These are phyloP conservation scores for Corymbia citriodora DNA, from an alignment of 441 rosid species.

Conservation along the genomic window DNA sequence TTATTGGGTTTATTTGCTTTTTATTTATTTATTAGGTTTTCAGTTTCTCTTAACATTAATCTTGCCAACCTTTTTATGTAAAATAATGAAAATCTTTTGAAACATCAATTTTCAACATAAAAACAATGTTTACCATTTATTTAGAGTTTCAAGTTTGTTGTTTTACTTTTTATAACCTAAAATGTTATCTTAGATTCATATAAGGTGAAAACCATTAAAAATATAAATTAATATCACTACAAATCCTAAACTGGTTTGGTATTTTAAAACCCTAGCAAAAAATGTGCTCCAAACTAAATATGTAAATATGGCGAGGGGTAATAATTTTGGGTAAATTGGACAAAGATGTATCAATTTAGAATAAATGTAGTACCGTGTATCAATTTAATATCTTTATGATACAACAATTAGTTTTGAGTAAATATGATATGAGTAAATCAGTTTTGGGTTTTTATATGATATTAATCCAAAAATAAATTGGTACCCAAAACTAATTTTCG, in stretches of 20 bases:
- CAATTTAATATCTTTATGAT: too few species aligned
- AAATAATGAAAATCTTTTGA: background rate
- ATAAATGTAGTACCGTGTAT: too few species aligned
- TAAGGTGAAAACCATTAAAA: background rate
- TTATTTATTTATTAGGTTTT: background rate
- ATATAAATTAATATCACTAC: background rate
- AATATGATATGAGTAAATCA: accelerated
- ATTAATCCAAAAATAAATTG: too few species aligned
- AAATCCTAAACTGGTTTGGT: background rate
- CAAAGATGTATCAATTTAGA: too few species aligned
- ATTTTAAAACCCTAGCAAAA: too few species aligned
- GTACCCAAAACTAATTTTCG: background rate
- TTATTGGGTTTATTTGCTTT: background rate
- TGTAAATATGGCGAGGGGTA: background rate
- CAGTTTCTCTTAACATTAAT: background rate
- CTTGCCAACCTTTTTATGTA: background rate
- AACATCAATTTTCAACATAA: background rate
- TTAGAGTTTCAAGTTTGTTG: background rate
- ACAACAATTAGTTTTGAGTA: too few species aligned
- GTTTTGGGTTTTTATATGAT: too few species aligned
- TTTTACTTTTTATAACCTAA: background rate
- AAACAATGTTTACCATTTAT: background rate
- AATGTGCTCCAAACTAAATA: too few species aligned
- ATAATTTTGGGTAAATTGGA: too few species aligned
- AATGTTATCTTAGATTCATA: background rate